These are phyloP conservation scores for Gynostemma pentaphyllum DNA, from an alignment of 306 rosid genomes.

Conservation along the genomic window DNA sequence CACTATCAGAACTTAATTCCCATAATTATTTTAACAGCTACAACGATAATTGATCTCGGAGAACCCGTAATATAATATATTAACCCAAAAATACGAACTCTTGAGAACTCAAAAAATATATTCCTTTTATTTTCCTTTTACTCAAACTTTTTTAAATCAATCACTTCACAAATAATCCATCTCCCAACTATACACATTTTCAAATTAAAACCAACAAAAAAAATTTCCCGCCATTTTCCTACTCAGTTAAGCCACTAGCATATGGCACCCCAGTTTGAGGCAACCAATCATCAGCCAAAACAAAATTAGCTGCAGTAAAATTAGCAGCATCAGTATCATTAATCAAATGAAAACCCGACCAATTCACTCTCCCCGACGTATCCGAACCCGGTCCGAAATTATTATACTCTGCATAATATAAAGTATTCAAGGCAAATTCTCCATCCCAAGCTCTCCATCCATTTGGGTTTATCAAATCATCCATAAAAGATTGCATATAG, in stretches of 20 bases:
- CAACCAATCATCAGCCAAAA: constrained; percentile 53
- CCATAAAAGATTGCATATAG: constrained; percentile 52
- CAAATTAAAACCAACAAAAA: neutral
- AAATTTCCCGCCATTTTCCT: neutral
- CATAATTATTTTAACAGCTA: no score
- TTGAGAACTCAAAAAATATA: neutral
- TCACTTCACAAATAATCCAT: constrained; percentile 6
- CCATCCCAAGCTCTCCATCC: constrained; percentile 88
- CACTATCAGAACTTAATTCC: no score
- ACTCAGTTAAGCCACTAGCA: constrained; percentile 19
- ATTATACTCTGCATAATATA: constrained; percentile 65
- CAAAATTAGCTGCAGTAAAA: constrained; percentile 44
- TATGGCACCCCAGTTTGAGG: constrained; percentile 66
- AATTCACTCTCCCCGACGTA: constrained; percentile 32
- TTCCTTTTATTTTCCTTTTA: neutral
- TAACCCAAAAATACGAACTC: no score
- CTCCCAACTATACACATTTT: neutral
- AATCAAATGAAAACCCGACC: constrained; percentile 55
- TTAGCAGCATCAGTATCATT: constrained; percentile 39
- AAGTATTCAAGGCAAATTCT: constrained; percentile 54
- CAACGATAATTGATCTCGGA: no score
- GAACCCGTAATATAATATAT: no score
- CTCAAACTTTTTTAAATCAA: neutral
- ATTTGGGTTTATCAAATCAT: constrained; percentile 22
- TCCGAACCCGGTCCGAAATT: constrained; percentile 58